phyloP scores from a whole-genome alignment of 1,284 basidiomycete species.

The Leccinum insolens region DNA sequence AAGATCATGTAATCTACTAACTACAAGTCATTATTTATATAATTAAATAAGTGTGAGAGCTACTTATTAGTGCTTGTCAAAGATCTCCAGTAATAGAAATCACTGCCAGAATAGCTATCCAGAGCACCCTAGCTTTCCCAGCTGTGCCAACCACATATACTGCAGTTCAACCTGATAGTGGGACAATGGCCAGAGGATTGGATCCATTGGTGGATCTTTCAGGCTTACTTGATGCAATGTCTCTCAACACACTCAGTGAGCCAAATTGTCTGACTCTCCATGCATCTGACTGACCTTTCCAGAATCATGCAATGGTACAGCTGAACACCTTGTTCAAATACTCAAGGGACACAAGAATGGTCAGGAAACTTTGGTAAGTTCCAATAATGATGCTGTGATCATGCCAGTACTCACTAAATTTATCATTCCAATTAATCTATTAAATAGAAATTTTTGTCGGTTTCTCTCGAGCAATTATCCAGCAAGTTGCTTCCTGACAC shows the following conservation, averaged over 20 bases:
- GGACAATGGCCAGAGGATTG: background rate
- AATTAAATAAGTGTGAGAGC: too few relatives aligned
- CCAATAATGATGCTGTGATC: background rate
- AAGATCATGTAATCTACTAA: too few relatives aligned
- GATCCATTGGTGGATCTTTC: background rate
- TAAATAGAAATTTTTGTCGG: background rate
- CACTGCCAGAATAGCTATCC: too few relatives aligned
- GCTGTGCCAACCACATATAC: background rate
- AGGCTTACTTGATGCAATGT: background rate
- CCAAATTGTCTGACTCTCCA: background rate
- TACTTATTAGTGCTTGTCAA: too few relatives aligned
- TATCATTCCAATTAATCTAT: background rate
- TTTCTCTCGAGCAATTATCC: background rate
- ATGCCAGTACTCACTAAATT: background rate
- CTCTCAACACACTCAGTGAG: background rate
- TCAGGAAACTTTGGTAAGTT: background rate
- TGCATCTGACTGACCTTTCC: background rate
- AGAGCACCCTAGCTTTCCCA: background rate
- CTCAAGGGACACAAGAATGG: background rate
- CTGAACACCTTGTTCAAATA: background rate
- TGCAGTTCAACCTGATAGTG: background rate
- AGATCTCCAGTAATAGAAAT: too few relatives aligned
- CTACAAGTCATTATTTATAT: too few relatives aligned
- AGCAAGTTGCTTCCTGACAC: background rate
- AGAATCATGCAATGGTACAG: background rate